A percentile compares a stretch with the other conserved stretches of the same genome.
Conservation (phyloP, 768 basidiomycete species). For the Rhizopogon sp. region DNA sequence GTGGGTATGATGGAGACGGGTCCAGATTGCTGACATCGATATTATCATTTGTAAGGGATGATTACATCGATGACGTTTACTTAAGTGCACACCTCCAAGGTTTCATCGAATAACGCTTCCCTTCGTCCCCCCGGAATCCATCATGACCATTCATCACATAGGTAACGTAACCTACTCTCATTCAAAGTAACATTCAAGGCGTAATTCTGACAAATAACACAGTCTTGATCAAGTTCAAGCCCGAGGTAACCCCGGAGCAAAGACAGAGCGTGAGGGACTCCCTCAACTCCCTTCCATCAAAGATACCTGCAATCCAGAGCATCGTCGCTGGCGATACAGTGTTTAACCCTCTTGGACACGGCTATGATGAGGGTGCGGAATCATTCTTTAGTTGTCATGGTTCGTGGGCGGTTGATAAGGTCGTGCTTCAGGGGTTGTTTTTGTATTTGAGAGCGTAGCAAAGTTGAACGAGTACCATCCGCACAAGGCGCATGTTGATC, state of each 20-base stretch:
- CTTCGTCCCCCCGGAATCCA: background rate
- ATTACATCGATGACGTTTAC: too few relatives aligned
- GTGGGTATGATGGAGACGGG: too few relatives aligned
- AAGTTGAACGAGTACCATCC: conserved; percentile 8
- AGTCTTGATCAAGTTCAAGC: conserved; percentile 21
- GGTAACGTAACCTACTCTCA: conserved; percentile 8
- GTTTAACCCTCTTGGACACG: conserved; percentile 14
- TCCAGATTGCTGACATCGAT: too few relatives aligned
- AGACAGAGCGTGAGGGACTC: background rate
- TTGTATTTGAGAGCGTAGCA: conserved; percentile 16
- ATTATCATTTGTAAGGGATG: too few relatives aligned
- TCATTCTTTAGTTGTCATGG: background rate
- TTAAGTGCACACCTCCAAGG: too few relatives aligned
- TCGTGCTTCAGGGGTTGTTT: conserved; percentile 12
- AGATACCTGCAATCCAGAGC: conserved; percentile 14
- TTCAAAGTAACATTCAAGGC: background rate
- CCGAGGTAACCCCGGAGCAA: conserved; percentile 6
- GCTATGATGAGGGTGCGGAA: conserved; percentile 18
- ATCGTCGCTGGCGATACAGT: conserved; percentile 10
- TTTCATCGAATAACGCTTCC: background rate
- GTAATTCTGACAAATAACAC: background rate
- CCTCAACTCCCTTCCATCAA: conserved; percentile 7
- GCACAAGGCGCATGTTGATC: conserved; percentile 12
- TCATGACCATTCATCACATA: conserved; percentile 11
- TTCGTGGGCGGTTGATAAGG: background rate